Conservation (phyloP, 306 rosid genomes). For the Echinosophora koreensis region DNA sequence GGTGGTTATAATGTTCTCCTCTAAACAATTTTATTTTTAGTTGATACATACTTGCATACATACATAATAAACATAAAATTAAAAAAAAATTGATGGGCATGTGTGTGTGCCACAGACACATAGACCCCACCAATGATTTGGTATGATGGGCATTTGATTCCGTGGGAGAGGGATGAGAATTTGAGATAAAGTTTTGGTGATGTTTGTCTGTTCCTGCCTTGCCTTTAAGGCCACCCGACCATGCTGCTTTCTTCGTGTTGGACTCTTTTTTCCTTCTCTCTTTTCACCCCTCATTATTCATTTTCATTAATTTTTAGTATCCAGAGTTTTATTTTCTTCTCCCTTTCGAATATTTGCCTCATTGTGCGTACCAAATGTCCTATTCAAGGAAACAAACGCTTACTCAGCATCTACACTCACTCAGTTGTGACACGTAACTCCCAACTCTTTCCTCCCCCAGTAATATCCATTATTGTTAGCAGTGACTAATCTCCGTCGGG, state of each 20-base stretch:
- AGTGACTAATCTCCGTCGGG: too few relatives aligned
- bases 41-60: not conserved
- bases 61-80: too few relatives aligned
- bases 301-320: not conserved
- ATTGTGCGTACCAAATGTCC: conserved; percentile 34
- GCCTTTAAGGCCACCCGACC: conserved; percentile 57
- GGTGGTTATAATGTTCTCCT: conserved; percentile 56
- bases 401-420: conserved; percentile 20
- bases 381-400: conserved; percentile 45
- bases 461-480: too few relatives aligned
- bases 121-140: conserved; percentile 76
- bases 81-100: not conserved
- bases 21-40: conserved; percentile 16
- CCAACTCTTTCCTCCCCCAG: conserved; percentile 1
- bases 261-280: not conserved
- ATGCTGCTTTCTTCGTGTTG: conserved; percentile 30
- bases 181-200: conserved; percentile 55
- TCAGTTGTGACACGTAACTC: conserved; percentile 15
- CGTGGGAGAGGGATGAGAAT: conserved; percentile 49
- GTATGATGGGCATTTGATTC: conserved; percentile 77
- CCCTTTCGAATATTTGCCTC: not conserved
- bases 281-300: not conserved
- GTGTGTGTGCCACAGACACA: conserved; percentile 40
- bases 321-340: not conserved
- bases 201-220: conserved; percentile 34